phyloP scores from a whole-genome alignment of 1,284 basidiomycete genomes.

The Sanghuangporus sanghuang region DNA sequence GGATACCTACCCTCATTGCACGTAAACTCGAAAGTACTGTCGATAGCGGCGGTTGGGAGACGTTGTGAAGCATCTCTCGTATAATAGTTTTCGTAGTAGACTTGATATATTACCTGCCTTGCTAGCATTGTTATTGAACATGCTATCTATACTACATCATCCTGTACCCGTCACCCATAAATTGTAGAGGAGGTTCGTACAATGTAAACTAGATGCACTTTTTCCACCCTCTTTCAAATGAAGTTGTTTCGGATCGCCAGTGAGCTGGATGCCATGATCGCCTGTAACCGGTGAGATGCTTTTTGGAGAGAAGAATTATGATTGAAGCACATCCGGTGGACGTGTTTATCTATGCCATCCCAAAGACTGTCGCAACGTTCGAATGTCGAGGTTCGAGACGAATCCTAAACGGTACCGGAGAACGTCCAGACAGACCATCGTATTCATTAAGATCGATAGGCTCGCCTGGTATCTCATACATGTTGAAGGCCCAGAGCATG shows the following conservation, averaged over 20 bases:
- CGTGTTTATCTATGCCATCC: not conserved
- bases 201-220: not conserved
- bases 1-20: constrained; percentile 87
- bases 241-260: not conserved
- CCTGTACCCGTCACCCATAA: not conserved
- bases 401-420: constrained; percentile 29
- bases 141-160: not conserved
- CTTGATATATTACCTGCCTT: not conserved
- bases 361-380: not conserved
- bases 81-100: not conserved
- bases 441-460: constrained; percentile 33
- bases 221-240: not conserved
- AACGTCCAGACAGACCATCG: constrained; percentile 31
- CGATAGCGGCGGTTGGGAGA: constrained; percentile 93
- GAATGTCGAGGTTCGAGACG: constrained; percentile 22
- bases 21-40: constrained; percentile 83
- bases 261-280: not conserved
- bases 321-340: not conserved
- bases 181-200: not conserved
- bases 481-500: constrained; percentile 17
- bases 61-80: constrained; percentile 43
- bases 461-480: constrained; percentile 26
- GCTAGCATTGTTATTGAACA: not conserved
- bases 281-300: not conserved
- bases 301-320: not conserved